phyloP scores from a whole-genome alignment of 2,329 filamentous ascomycete genomes.

The Nemania diffusa region DNA sequence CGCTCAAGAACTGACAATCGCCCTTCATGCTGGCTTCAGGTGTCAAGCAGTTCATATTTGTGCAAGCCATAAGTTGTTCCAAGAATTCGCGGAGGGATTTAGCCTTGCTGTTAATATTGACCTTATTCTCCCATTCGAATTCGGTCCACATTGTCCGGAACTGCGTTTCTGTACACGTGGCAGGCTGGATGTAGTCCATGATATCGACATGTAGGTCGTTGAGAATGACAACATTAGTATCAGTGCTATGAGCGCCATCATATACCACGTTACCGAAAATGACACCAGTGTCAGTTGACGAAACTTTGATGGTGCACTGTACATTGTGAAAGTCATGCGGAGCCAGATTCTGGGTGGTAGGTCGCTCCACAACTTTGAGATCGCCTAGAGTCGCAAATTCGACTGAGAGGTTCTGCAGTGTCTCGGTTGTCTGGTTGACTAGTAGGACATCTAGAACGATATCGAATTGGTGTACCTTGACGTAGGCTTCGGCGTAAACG shows the following conservation, averaged over 20 bases:
- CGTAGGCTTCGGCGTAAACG: slow-evolving; percentile 98
- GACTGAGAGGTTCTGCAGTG: slow-evolving; percentile 94
- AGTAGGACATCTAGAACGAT: slow-evolving; percentile 96
- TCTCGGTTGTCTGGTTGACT: slow-evolving; percentile 97
- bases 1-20: slow-evolving; percentile 97
- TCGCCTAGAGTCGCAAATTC: slow-evolving; percentile 99
- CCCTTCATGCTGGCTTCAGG: slow-evolving; percentile 96
- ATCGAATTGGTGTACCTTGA: slow-evolving; percentile 98
- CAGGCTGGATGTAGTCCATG: slow-evolving; percentile 99
- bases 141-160: slow-evolving; percentile 99
- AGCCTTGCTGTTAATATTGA: slow-evolving; percentile 99
- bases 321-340: slow-evolving; percentile 98
- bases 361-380: slow-evolving; percentile 95
- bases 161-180: slow-evolving; percentile 95
- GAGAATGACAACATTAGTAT: slow-evolving; percentile 95
- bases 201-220: slow-evolving; percentile 99
- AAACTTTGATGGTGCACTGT: slow-evolving; percentile 98
- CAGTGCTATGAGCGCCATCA: slow-evolving; percentile 89
- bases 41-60: slow-evolving; percentile 98
- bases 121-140: slow-evolving; percentile 99
- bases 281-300: slow-evolving; percentile 95
- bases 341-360: slow-evolving; percentile 93
- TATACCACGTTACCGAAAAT: slow-evolving; percentile 99
- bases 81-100: slow-evolving; percentile 92
- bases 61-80: slow-evolving; percentile 93